Percentiles rank a stretch among this genome's conserved stretches.
Evolutionary conservation across 1,284 basidiomycete genomes (phyloP).

Genomic region (Ustilago curta): DNA sequence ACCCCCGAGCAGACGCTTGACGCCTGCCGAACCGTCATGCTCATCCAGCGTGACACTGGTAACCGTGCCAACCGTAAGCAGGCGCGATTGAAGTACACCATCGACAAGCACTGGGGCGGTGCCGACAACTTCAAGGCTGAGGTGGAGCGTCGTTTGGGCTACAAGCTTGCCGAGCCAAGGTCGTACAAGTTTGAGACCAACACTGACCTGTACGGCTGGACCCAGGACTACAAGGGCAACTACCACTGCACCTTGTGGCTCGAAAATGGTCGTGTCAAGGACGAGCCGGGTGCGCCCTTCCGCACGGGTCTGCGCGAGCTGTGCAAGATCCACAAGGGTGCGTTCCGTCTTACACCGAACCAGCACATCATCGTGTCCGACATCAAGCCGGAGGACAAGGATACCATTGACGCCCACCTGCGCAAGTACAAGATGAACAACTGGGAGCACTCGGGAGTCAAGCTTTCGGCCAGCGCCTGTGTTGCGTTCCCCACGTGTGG

Average conservation of each 20-base stretch:
- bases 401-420: slow-evolving; percentile 83
- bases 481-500: slow-evolving; percentile 96
- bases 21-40: slow-evolving; percentile 91
- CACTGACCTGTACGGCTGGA: slow-evolving; percentile 94
- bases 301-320: slow-evolving; percentile 93
- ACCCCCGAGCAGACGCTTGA: slow-evolving; percentile 85
- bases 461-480: slow-evolving; percentile 78
- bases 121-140: slow-evolving; percentile 78
- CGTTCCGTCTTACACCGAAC: slow-evolving; percentile 86
- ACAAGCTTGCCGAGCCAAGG: slow-evolving; percentile 76
- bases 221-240: slow-evolving; percentile 84
- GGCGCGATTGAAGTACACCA: slow-evolving; percentile 85
- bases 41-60: slow-evolving; percentile 94
- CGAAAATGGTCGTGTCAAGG: slow-evolving; percentile 96
- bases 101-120: slow-evolving; percentile 85
- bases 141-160: slow-evolving; percentile 90
- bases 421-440: slow-evolving; percentile 92
- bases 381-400: slow-evolving; percentile 74
- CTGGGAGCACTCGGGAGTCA: slow-evolving; percentile 81
- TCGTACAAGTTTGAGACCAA: slow-evolving; percentile 88
- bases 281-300: slow-evolving; percentile 89
- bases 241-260: slow-evolving; percentile 95
- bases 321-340: slow-evolving; percentile 91
- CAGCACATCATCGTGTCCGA: slow-evolving; percentile 94
- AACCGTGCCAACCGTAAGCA: slow-evolving; percentile 79